A percentile compares a stretch with the other conserved stretches of the same genome.
Evolutionary conservation across 2,329 filamentous ascomycete species (phyloP).

Genomic region (Ilyonectria sp.): DNA sequence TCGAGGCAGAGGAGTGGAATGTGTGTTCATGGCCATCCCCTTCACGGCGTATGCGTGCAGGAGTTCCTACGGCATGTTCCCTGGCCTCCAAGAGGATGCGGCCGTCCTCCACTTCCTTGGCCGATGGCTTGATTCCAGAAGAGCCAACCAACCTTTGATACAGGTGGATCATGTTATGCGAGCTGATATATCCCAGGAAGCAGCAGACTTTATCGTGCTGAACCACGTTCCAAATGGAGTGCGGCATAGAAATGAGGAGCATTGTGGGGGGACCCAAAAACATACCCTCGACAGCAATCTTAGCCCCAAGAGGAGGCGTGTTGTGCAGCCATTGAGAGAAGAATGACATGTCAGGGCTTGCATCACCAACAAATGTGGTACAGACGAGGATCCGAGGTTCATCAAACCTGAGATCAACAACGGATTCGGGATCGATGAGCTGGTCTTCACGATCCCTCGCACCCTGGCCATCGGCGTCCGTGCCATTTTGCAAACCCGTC

Average conservation of each 20-base stretch:
- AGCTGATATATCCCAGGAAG: conserved; percentile 76
- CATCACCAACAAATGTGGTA: conserved; percentile 77
- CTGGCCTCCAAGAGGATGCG: conserved; percentile 70
- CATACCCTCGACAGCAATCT: conserved; percentile 77
- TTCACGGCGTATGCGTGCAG: conserved; percentile 49
- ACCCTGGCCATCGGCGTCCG: conserved; percentile 43
- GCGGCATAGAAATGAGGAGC: conserved; percentile 76
- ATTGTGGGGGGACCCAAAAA: conserved; percentile 78
- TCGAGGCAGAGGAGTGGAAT: conserved; percentile 43
- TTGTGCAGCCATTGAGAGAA: conserved; percentile 78
- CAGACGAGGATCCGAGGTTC: conserved; percentile 76
- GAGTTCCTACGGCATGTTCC: conserved; percentile 59
- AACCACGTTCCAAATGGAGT: conserved; percentile 74
- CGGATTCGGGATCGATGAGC: conserved; percentile 63
- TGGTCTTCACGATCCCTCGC: conserved; percentile 53
- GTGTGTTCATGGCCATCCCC: conserved; percentile 45
- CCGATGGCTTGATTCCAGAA: conserved; percentile 60
- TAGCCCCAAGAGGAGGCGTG: conserved; percentile 68
- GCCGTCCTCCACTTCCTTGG: conserved; percentile 70
- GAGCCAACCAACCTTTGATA: conserved; percentile 71
- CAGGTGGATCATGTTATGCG: conserved; percentile 76
- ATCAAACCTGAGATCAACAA: conserved; percentile 72
- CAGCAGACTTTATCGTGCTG: conserved; percentile 78
- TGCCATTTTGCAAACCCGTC: conserved; percentile 49
- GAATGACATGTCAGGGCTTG: conserved; percentile 75